Percentiles rank a stretch among this genome's conserved stretches.
These are phyloP conservation scores for Kodamaea neixiangensis DNA, from an alignment of 805 yeast species.

Conservation along the genomic window DNA sequence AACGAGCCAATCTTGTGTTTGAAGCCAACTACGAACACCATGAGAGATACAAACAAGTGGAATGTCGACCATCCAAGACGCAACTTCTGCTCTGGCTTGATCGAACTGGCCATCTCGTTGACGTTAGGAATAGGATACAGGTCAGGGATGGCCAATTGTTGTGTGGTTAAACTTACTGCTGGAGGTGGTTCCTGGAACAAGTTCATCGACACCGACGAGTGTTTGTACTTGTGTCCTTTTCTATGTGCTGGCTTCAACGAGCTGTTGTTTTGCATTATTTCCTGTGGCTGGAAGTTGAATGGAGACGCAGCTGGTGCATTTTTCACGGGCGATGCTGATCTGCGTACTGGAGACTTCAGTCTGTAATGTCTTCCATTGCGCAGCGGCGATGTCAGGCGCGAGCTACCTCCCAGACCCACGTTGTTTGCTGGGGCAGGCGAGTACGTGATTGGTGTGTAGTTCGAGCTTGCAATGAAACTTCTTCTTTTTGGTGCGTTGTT, in stretches of 20 bases:
- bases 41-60: slow-evolving; percentile 57
- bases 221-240: slow-evolving; percentile 94
- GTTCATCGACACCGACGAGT: slow-evolving; percentile 94
- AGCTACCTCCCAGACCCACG: slow-evolving; percentile 11
- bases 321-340: slow-evolving; percentile 24
- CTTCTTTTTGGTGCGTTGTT: slow-evolving; percentile 9
- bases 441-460: not conserved
- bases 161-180: slow-evolving; percentile 41
- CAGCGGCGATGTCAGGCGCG: slow-evolving; percentile 30
- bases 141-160: slow-evolving; percentile 62
- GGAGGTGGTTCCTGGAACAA: slow-evolving; percentile 89
- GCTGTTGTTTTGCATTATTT: slow-evolving; percentile 33
- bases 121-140: slow-evolving; percentile 73
- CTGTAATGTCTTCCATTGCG: slow-evolving; percentile 30
- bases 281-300: slow-evolving; percentile 65
- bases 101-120: slow-evolving; percentile 61
- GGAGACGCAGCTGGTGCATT: slow-evolving; percentile 38
- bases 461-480: slow-evolving; percentile 1
- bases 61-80: slow-evolving; percentile 58
- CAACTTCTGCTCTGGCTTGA: slow-evolving; percentile 57
- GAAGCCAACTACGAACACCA: slow-evolving; percentile 63
- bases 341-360: slow-evolving; percentile 31
- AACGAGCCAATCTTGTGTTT: slow-evolving; percentile 58
- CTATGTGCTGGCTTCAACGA: slow-evolving; percentile 64
- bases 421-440: not conserved